Base-by-base conservation (phyloP, 176 grass and related monocot species). In the Eleusine indica region DNA sequence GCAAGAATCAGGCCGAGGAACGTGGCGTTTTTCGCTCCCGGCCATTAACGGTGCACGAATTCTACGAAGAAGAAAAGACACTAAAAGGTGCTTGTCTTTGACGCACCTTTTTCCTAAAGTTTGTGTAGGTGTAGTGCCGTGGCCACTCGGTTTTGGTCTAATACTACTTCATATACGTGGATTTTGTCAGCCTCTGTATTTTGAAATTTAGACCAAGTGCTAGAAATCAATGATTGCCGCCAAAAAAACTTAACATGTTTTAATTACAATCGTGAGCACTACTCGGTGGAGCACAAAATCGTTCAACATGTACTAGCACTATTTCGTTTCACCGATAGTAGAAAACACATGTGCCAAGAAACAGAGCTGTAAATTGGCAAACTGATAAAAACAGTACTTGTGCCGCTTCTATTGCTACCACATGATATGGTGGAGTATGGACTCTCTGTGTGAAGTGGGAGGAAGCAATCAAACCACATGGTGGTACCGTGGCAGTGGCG, bases 391-490 rank as follows among this genome's bases (percentile, higher is more conserved):
- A 41, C 7, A 21, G 37, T 39, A 39, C 35, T 21, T 38, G 29
- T 17, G 38, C 75, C 75, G 38, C 48, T 64, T 64, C 39, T 44
- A 78, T 29, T 5, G 57, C 75, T 3, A 56, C 14, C n/a, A 18
- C 66, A 11, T 25, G 21, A 60, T 22, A 10, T 10, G 10, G 16
- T 38, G 46, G 73, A 56, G 17, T 65, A 64, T 64, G 61, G 61
- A 64, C 22, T 28, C 18, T 8, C 15, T 5, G 60, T 5, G 60
- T 29, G 61, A 62, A 62, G 66, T 19, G 67, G 44, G 51, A 14
- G 47, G 37, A 81, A 53, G 37, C 82, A 47, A 75, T 54, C 60
- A 82, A 80, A 66, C 68, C 89, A 77, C 64, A 85, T 80, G 63
- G 82, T 64, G 71, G 70, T 70, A 67, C 75, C 62, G 87, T 54